Conservation (phyloP, 2,329 filamentous ascomycete species). For the Fonsecaea monophora region DNA sequence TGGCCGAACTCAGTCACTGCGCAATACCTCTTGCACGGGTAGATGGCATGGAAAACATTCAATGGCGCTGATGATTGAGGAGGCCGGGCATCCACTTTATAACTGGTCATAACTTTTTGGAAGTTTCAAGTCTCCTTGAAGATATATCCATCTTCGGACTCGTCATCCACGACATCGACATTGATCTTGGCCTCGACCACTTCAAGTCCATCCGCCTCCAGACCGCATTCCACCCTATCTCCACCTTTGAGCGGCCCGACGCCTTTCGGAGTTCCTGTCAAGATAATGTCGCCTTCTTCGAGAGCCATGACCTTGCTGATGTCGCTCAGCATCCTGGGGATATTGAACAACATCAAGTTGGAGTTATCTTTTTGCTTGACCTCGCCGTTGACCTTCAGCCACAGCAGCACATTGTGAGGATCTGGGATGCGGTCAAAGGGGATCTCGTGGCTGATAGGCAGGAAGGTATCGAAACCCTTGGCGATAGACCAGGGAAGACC, state of each 20-base stretch:
- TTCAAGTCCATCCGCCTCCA: slow-evolving; percentile 80
- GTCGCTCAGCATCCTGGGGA: slow-evolving; percentile 85
- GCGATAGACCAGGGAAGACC: slow-evolving; percentile 94
- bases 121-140: slow-evolving; percentile 71
- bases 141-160: slow-evolving; percentile 73
- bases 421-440: slow-evolving; percentile 79
- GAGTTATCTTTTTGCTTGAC: slow-evolving; percentile 84
- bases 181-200: slow-evolving; percentile 84
- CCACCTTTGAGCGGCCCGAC: slow-evolving; percentile 85
- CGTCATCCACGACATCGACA: slow-evolving; percentile 74
- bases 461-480: slow-evolving; percentile 98
- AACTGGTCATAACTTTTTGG: slow-evolving; percentile 4
- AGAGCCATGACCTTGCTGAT: slow-evolving; percentile 95
- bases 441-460: slow-evolving; percentile 83
- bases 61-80: background rate
- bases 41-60: background rate
- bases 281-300: slow-evolving; percentile 86
- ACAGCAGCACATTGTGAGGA: slow-evolving; percentile 87
- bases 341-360: slow-evolving; percentile 90
- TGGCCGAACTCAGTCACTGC: background rate
- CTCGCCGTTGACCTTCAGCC: slow-evolving; percentile 81
- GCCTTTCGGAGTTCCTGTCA: slow-evolving; percentile 97
- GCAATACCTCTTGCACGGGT: background rate
- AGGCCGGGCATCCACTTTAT: background rate
- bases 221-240: slow-evolving; percentile 83